These are phyloP conservation scores for Apiospora arundinis DNA, from an alignment of 2,329 filamentous ascomycete genomes.

Conservation along the genomic window DNA sequence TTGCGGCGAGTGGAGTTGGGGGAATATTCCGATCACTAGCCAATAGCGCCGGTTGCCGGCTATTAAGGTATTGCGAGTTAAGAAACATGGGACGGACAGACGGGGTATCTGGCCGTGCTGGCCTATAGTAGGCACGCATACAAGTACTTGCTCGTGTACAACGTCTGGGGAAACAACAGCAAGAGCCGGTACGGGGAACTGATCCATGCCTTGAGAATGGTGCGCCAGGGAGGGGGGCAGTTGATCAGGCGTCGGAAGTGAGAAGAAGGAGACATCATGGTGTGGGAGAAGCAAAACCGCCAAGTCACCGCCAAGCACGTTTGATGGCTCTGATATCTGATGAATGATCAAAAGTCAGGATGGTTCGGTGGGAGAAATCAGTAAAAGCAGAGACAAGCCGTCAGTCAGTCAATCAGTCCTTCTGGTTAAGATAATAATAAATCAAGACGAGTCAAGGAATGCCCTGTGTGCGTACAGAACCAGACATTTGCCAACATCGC, in stretches of 20 bases:
- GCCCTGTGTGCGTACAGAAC: background rate
- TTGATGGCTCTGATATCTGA: constrained; percentile 12
- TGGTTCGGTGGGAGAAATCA: background rate
- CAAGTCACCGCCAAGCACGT: constrained; percentile 7
- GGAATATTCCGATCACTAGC: background rate
- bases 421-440: background rate
- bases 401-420: background rate
- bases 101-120: background rate
- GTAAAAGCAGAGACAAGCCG: background rate
- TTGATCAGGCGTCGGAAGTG: background rate
- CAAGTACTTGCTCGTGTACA: background rate
- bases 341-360: background rate
- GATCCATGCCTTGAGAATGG: background rate
- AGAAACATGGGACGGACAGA: background rate
- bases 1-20: background rate
- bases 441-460: background rate
- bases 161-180: background rate
- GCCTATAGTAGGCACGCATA: background rate
- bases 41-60: background rate
- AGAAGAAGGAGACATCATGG: background rate
- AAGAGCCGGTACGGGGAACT: background rate
- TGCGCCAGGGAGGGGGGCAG: background rate
- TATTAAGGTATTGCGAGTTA: background rate
- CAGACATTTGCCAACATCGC: background rate
- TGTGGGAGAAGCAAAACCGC: constrained; percentile 15